Base-by-base conservation (phyloP, 2,329 filamentous ascomycete genomes). In the Thyridium curvatum region DNA sequence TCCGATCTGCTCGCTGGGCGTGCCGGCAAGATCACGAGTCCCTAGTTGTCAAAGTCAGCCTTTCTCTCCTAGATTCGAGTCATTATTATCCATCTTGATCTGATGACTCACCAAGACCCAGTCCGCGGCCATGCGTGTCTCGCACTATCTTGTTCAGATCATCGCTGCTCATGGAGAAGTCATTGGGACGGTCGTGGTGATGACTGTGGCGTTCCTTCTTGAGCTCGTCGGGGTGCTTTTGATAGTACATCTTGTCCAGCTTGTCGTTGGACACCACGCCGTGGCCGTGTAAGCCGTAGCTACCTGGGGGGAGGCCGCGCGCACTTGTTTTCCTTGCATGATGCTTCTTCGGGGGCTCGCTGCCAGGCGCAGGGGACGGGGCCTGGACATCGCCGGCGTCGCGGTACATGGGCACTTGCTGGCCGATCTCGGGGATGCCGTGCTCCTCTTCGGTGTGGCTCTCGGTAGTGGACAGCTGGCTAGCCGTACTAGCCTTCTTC, bases 311-410 rank as follows among this genome's bases (percentile, higher is more conserved):
- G 8, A 76, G 61, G 29, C 83, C 84, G 40, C 81, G 76, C 35
- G 76, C 77, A 59, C 87, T 94, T 43, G 76, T 79, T 62, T 78
- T 87, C 46, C 88, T 81, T 38, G 73, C 68, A 54, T 90, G 85
- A 44, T 79, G 72, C 44, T 70, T 69, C 21, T 10, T 26, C 6
- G 21, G 21, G 39, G 50, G 48, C 4, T 63, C 58, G 4, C 62
- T 51, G 33, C 61, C 60, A 8, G 82, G 83, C 3, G 80, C 77
- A 2, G 90, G 89, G 3, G 90, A 93, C 3, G 93, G 93, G 12
- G 93, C 93, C 65, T 98, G 93, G 9, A 97, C 93, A 58, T 97
- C 91, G 45, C 93, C 93, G 32, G 93, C 86, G 58, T 93, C 79
- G 38, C 83, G 85, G 56, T 93, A 84, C 86, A 98, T 93, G 36